Evolutionary conservation across 1,139 yeast species (phyloP).

Genomic region (Debaryomyces fabryi): DNA sequence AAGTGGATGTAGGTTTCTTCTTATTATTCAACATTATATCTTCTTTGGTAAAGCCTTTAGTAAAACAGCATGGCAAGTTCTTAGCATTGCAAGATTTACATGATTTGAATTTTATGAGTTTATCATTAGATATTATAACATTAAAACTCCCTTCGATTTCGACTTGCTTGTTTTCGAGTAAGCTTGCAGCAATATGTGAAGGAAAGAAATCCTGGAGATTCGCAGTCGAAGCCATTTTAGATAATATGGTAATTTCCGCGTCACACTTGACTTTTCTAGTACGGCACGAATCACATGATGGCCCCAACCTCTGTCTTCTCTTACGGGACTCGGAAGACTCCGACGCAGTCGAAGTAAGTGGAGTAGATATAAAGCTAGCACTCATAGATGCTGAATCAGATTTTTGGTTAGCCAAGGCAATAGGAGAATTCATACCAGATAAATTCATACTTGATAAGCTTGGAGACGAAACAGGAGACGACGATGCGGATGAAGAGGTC

Average conservation of each 20-base stretch:
- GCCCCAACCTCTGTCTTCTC: constrained; percentile 69
- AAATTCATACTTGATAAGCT: constrained; percentile 9
- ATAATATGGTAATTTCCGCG: constrained; percentile 51
- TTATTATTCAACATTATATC: constrained; percentile 43
- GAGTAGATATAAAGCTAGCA: background rate
- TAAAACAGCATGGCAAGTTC: constrained; percentile 49
- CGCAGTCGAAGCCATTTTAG: constrained; percentile 13
- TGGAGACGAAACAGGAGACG: constrained; percentile 14
- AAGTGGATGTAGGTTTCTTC: constrained; percentile 15
- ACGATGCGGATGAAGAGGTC: constrained; percentile 15
- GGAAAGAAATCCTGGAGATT: constrained; percentile 4
- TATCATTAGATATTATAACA: constrained; percentile 29
- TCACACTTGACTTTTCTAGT: constrained; percentile 75
- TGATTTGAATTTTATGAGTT: constrained; percentile 50
- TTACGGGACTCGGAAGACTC: constrained; percentile 17
- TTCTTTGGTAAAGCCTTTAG: constrained; percentile 63
- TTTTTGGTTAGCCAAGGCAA: background rate
- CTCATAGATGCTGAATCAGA: constrained; percentile 1
- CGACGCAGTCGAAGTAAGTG: constrained; percentile 1
- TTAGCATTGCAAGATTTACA: constrained; percentile 54
- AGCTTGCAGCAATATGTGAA: constrained; percentile 4
- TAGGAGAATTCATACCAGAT: constrained; percentile 6
- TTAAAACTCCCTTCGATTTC: constrained; percentile 11
- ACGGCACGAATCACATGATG: constrained; percentile 75
- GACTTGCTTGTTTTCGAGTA: constrained; percentile 9